These are phyloP conservation scores for Rhynchosporium graminicola DNA, from an alignment of 2,329 filamentous ascomycete species.

Conservation along the genomic window DNA sequence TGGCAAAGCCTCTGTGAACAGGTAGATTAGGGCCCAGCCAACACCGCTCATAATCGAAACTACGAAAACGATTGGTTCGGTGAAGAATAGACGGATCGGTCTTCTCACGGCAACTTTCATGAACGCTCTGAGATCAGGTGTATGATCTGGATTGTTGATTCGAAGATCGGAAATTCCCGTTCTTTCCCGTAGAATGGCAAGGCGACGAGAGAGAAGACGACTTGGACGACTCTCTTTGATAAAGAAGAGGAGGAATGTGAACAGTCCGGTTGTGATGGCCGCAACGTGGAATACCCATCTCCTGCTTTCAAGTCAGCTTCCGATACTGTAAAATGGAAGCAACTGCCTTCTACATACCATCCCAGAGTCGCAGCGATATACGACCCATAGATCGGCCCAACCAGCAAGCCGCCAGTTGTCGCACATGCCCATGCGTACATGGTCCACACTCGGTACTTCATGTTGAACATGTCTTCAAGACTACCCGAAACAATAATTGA, in stretches of 20 bases:
- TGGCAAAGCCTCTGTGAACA: constrained; percentile 48
- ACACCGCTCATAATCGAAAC: constrained; percentile 47
- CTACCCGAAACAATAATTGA: constrained; percentile 50
- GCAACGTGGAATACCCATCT: constrained; percentile 49
- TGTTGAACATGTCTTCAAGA: constrained; percentile 52
- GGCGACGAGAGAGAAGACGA: constrained; percentile 43
- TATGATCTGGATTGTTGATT: constrained; percentile 44
- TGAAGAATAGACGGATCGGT: constrained; percentile 47
- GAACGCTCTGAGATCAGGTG: constrained; percentile 43
- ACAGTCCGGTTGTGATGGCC: constrained; percentile 42
- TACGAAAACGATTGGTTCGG: constrained; percentile 49
- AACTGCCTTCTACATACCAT: constrained; percentile 39
- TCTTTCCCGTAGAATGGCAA: constrained; percentile 30
- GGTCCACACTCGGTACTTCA: constrained; percentile 48
- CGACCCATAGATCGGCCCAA: constrained; percentile 48
- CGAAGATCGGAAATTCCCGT: constrained; percentile 35
- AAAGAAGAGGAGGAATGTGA: constrained; percentile 42
- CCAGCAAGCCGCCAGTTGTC: constrained; percentile 46
- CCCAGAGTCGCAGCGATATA: constrained; percentile 43
- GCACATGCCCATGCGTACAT: constrained; percentile 48
- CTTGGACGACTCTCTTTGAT: constrained; percentile 50
- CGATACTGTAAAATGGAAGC: not conserved
- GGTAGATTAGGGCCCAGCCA: constrained; percentile 50
- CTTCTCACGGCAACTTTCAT: constrained; percentile 44
- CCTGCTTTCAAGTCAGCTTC: constrained; percentile 36